phyloP scores from a whole-genome alignment of 2,329 filamentous ascomycete genomes.

The Fusarium decemcellulare region DNA sequence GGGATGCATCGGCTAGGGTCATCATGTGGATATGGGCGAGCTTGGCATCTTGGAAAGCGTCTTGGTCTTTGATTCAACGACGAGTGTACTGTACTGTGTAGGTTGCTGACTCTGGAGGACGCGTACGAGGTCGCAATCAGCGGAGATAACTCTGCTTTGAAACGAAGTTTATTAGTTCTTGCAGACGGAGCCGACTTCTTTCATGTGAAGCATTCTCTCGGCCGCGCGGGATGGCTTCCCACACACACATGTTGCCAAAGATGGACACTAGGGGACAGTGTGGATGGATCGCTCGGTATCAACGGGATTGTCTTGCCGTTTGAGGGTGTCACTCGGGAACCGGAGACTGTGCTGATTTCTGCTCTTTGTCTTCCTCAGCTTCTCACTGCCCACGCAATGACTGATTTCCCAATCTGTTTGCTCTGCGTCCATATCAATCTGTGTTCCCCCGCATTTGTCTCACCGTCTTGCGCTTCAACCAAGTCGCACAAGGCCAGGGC shows the following conservation, averaged over 20 bases:
- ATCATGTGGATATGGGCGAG: constrained; percentile 24
- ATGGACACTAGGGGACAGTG: constrained; percentile 37
- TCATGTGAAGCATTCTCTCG: neutral
- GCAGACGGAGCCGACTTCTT: neutral
- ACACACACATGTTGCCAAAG: constrained; percentile 23
- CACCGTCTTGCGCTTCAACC: neutral
- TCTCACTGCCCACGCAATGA: neutral
- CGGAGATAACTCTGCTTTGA: too few species aligned
- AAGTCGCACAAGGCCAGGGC: constrained; percentile 14
- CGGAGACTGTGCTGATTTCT: too few species aligned
- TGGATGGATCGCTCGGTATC: constrained; percentile 13
- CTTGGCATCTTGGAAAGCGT: constrained; percentile 6
- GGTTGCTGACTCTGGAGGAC: constrained; percentile 4
- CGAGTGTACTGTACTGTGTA: constrained; percentile 4
- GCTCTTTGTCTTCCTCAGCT: too few species aligned
- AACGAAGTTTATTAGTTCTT: neutral
- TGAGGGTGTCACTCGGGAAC: constrained; percentile 2
- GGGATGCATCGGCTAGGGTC: constrained; percentile 29
- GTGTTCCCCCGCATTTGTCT: constrained; percentile 11
- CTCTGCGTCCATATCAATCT: neutral
- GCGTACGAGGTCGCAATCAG: too few species aligned
- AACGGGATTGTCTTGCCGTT: constrained; percentile 14
- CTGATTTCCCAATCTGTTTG: neutral
- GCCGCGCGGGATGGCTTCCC: constrained; percentile 7
- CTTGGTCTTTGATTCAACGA: neutral